A percentile compares a stretch with the other conserved stretches of the same genome.
phyloP scores from a whole-genome alignment of 345 rosid genomes.

The Eucalyptus globulus region DNA sequence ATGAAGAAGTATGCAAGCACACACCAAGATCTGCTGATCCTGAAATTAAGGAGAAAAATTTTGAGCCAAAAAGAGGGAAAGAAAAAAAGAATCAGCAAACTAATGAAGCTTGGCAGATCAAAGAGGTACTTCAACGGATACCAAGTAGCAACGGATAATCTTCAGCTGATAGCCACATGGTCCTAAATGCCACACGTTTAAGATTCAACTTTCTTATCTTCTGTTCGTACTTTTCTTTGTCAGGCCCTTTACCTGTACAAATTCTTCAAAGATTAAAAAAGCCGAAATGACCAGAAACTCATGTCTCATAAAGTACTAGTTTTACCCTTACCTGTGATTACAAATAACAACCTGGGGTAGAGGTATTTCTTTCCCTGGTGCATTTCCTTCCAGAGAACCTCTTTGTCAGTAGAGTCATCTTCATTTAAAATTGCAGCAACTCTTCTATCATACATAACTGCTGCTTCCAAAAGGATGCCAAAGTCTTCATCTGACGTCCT shows the following conservation, averaged over 20 bases:
- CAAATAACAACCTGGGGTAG: conserved; percentile 73
- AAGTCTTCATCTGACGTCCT: conserved; percentile 99
- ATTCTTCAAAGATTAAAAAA: neutral
- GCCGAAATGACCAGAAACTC: neutral
- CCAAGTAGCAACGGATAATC: conserved; percentile 94
- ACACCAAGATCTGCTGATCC: conserved; percentile 94
- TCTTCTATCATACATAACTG: conserved; percentile 90
- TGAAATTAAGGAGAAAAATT: conserved; percentile 5
- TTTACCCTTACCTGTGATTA: conserved; percentile 62
- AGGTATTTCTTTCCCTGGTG: conserved; percentile 27
- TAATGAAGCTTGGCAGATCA: neutral
- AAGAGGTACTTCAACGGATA: neutral
- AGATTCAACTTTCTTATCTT: conserved; percentile 71
- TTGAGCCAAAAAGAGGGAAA: neutral
- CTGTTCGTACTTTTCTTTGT: conserved; percentile 77
- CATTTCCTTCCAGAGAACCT: conserved; percentile 34
- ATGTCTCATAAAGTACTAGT: neutral
- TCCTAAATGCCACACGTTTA: conserved; percentile 83
- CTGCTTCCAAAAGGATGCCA: conserved; percentile 90
- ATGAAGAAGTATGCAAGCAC: conserved; percentile 95
- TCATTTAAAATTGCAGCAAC: conserved; percentile 74
- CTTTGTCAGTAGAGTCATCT: conserved; percentile 33
- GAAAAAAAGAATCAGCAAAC: neutral
- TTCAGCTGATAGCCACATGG: conserved; percentile 95
- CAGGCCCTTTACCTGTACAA: conserved; percentile 81